phyloP scores from a whole-genome alignment of 1,139 yeast species.

The Geotrichum aggregatum region DNA sequence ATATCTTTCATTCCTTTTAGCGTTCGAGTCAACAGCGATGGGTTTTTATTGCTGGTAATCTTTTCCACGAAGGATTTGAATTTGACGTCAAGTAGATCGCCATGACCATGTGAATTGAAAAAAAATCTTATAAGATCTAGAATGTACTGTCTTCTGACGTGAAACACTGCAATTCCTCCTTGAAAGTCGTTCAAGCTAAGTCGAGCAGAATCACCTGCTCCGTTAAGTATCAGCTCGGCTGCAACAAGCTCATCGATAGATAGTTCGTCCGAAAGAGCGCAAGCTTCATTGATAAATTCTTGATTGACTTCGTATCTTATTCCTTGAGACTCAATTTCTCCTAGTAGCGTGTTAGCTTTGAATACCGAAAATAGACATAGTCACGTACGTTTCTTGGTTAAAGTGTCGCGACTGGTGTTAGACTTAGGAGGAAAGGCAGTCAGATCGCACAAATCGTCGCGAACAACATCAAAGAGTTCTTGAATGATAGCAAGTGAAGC shows the following conservation, averaged over 20 bases:
- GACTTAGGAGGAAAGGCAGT: conserved; percentile 51
- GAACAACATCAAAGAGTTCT: conserved; percentile 27
- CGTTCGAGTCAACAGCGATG: conserved; percentile 35
- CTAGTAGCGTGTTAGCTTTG: conserved; percentile 20
- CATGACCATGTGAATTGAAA: conserved; percentile 33
- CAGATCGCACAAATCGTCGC: conserved; percentile 49
- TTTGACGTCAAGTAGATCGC: conserved; percentile 9
- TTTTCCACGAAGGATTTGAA: conserved; percentile 16
- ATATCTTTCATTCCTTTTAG: conserved; percentile 54
- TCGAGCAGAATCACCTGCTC: conserved; percentile 44
- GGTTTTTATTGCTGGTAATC: conserved; percentile 18
- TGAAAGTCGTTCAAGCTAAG: conserved; percentile 58
- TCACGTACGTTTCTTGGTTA: conserved; percentile 46
- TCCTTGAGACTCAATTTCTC: conserved; percentile 50
- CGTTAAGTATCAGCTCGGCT: conserved; percentile 51
- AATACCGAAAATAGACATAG: conserved; percentile 10
- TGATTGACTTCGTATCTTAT: conserved; percentile 48
- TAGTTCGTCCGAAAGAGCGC: conserved; percentile 58
- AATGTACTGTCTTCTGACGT: conserved; percentile 64
- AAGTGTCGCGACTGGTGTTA: conserved; percentile 49
- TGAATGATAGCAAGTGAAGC: conserved; percentile 24
- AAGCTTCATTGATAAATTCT: conserved; percentile 49
- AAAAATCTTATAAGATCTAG: conserved; percentile 64
- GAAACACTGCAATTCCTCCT: conserved; percentile 67
- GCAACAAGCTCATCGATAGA: conserved; percentile 65